phyloP scores from a whole-genome alignment of 192 early-diverging fungal genomes.

The Umbelopsis isabellina region DNA sequence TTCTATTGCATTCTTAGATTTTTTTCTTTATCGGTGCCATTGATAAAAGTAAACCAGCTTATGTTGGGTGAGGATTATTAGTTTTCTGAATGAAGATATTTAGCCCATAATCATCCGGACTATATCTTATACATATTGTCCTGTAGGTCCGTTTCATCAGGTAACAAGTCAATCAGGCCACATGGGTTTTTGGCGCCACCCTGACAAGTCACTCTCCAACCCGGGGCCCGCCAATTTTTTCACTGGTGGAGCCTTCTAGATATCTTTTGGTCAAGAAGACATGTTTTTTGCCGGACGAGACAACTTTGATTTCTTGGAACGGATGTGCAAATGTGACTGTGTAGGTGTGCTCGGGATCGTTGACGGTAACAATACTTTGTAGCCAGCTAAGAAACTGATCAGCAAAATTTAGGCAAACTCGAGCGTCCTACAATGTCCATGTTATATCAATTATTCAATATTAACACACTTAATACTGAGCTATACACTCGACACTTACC shows the following conservation, averaged over 20 bases:
- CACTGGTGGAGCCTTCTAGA: constrained; percentile 27
- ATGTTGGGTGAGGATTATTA: too few species aligned
- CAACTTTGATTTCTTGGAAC: constrained; percentile 46
- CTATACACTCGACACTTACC: constrained; percentile 44
- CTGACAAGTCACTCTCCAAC: background rate
- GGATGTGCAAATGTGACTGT: constrained; percentile 47
- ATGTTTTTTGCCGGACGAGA: constrained; percentile 24
- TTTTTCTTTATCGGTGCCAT: too few species aligned
- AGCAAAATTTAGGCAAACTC: constrained; percentile 86
- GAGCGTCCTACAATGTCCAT: constrained; percentile 55
- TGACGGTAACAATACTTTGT: constrained; percentile 34
- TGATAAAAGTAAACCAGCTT: too few species aligned
- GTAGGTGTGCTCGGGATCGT: constrained; percentile 52
- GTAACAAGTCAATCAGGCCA: background rate
- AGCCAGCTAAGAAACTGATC: constrained; percentile 62
- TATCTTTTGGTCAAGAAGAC: constrained; percentile 52
- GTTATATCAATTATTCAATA: background rate
- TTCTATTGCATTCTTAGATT: too few species aligned
- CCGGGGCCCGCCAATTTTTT: constrained; percentile 33
- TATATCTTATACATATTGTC: too few species aligned
- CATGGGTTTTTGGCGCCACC: background rate
- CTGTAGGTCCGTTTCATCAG: too few species aligned
- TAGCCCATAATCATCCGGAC: too few species aligned
- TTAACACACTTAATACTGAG: background rate
- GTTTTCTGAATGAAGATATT: too few species aligned